Conservation (phyloP, 1,139 yeast genomes). For the Sugiyamaella xylanicola region DNA sequence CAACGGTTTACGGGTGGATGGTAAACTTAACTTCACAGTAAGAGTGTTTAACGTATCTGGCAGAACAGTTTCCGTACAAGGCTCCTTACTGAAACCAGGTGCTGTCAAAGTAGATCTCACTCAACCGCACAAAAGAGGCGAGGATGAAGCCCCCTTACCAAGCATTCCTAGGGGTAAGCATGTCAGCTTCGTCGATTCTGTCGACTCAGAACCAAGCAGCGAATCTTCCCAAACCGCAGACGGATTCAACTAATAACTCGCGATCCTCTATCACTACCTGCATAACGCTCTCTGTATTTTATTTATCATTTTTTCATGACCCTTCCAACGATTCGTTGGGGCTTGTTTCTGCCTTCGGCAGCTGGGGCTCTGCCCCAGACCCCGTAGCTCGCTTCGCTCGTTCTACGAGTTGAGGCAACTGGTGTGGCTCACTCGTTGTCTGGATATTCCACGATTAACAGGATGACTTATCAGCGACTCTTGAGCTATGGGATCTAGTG, state of each 20-base stretch:
- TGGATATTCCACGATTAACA: no score
- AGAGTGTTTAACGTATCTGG: conserved; percentile 77
- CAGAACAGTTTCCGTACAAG: conserved; percentile 80
- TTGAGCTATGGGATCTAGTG: background rate
- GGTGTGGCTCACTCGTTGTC: no score
- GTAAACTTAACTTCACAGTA: conserved; percentile 73
- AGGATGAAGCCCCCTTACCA: conserved; percentile 16
- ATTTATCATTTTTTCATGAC: background rate
- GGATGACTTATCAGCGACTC: no score
- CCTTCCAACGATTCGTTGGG: no score
- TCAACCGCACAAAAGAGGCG: conserved; percentile 10
- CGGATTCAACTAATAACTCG: background rate
- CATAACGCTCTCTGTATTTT: background rate
- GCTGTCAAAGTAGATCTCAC: conserved; percentile 49
- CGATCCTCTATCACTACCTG: background rate
- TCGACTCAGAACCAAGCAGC: background rate
- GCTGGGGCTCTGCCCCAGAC: background rate
- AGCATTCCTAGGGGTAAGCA: conserved; percentile 16
- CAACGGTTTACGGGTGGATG: conserved; percentile 71
- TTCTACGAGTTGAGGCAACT: no score
- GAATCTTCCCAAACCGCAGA: conserved; percentile 5
- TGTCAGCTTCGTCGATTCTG: conserved; percentile 21
- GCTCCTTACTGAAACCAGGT: conserved; percentile 71
- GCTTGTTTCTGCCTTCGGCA: background rate
- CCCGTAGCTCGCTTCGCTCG: background rate